These are phyloP conservation scores for Cryptococcus sp. DNA, from an alignment of 1,284 basidiomycete species.

Conservation along the genomic window DNA sequence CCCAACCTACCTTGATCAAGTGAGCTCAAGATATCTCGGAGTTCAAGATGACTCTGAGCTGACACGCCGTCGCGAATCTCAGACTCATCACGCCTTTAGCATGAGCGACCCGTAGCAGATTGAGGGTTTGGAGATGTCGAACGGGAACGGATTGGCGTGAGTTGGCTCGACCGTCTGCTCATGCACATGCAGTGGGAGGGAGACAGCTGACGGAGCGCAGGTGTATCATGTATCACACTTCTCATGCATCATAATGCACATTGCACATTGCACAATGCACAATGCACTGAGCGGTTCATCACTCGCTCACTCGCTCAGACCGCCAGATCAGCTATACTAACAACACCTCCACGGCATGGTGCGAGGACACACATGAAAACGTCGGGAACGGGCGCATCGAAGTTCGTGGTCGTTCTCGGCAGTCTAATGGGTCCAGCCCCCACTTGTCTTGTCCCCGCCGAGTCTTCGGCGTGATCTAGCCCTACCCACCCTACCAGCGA, in stretches of 20 bases:
- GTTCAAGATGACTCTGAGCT: background rate
- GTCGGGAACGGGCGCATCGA: too few species aligned
- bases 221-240: conserved; percentile 19
- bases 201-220: conserved; percentile 1
- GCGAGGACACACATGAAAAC: too few species aligned
- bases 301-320: too few species aligned
- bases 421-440: background rate
- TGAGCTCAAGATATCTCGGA: too few species aligned
- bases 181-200: too few species aligned
- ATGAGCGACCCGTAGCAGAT: conserved; percentile 52
- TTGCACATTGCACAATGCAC: background rate
- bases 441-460: background rate
- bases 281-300: background rate
- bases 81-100: conserved; percentile 88
- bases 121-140: background rate
- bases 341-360: too few species aligned
- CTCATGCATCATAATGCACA: conserved; percentile 15
- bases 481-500: conserved; percentile 25
- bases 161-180: too few species aligned
- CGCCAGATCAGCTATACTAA: too few species aligned
- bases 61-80: conserved; percentile 4
- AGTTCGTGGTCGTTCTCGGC: too few species aligned
- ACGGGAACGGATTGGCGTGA: too few species aligned
- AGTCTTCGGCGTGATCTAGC: background rate
- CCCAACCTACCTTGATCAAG: conserved; percentile 92